Conservation (phyloP, 169 alveolate species). For the Babesia sp. region DNA sequence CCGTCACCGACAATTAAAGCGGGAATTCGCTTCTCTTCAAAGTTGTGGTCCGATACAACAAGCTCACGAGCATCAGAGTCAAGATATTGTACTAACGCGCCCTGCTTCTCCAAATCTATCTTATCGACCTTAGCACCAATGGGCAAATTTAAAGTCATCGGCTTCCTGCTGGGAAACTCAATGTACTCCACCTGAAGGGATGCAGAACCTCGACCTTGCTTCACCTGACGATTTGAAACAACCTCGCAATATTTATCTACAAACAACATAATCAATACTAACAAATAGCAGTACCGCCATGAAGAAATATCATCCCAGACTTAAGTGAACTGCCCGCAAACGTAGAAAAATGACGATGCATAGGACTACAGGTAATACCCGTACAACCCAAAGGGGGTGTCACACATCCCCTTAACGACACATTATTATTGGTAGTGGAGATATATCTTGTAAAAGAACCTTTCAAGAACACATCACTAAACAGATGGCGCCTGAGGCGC, state of each 20-base stretch:
- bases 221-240: constrained; percentile 52
- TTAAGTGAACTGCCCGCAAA: constrained; percentile 55
- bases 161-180: constrained; percentile 51
- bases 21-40: constrained; percentile 42
- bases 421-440: no score
- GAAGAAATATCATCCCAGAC: constrained; percentile 57
- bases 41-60: constrained; percentile 60
- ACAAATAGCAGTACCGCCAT: constrained; percentile 28
- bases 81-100: constrained; percentile 45
- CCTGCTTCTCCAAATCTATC: constrained; percentile 42
- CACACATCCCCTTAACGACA: no score
- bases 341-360: constrained; percentile 21
- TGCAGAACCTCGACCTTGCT: constrained; percentile 65
- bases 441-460: no score
- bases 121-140: constrained; percentile 64
- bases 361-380: background rate
- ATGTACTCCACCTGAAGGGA: constrained; percentile 64
- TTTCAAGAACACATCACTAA: no score
- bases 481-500: background rate
- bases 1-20: constrained; percentile 41
- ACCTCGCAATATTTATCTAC: constrained; percentile 65
- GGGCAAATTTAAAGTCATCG: constrained; percentile 45
- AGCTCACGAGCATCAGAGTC: constrained; percentile 57
- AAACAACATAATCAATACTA: background rate
- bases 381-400: background rate